A percentile compares a stretch with the other conserved stretches of the same genome.
Conservation (phyloP, 495 filamentous ascomycete species). For the Xylaria sp. region DNA sequence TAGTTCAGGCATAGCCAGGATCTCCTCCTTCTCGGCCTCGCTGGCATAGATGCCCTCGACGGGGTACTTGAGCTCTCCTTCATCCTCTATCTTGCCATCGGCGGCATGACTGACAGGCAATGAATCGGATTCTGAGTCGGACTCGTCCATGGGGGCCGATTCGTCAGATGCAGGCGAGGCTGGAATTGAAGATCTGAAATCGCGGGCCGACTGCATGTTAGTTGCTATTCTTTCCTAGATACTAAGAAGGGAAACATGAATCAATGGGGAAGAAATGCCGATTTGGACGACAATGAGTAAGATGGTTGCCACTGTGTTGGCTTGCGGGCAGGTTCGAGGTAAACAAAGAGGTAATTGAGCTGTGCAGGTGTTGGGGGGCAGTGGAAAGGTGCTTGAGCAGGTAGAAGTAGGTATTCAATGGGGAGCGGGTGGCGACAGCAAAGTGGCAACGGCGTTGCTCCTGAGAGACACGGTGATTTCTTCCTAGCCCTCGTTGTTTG, state of each 20-base stretch:
- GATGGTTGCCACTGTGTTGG: neutral
- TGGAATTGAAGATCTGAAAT: slow-evolving; percentile 27
- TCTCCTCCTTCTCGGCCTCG: slow-evolving; percentile 77
- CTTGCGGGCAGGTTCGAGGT: neutral
- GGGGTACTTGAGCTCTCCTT: slow-evolving; percentile 75
- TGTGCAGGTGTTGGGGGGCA: neutral
- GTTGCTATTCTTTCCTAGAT: neutral
- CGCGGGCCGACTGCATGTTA: slow-evolving; percentile 24
- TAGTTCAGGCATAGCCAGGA: slow-evolving; percentile 88
- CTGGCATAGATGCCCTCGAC: slow-evolving; percentile 87
- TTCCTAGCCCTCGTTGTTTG: neutral
- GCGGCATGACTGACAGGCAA: slow-evolving; percentile 42
- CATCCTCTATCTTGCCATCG: slow-evolving; percentile 60
- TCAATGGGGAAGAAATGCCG: neutral
- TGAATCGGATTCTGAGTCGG: slow-evolving; percentile 74
- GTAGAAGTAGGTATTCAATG: neutral
- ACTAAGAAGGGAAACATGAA: neutral
- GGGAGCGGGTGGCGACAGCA: neutral
- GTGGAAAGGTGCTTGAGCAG: neutral
- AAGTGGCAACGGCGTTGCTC: neutral
- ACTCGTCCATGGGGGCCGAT: slow-evolving; percentile 90
- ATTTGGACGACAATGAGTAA: neutral
- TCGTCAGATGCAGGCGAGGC: slow-evolving; percentile 78
- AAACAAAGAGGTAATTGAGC: slow-evolving; percentile 1
- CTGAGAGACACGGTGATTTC: neutral